Conservation (phyloP, 2,329 filamentous ascomycete species). For the Aspergillus jensenii region DNA sequence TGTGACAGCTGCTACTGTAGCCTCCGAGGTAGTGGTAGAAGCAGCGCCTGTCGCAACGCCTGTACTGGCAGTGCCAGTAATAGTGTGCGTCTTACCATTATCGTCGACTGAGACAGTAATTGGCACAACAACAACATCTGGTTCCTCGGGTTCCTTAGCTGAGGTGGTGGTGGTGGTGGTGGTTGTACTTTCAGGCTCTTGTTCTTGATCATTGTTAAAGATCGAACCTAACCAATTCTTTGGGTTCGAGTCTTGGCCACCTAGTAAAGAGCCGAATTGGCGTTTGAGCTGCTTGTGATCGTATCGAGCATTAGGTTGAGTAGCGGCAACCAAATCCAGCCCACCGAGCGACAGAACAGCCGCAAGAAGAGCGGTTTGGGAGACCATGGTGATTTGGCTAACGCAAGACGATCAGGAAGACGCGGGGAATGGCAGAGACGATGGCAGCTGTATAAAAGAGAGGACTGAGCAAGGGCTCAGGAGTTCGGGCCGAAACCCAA, state of each 20-base stretch:
- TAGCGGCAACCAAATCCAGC: constrained; percentile 33
- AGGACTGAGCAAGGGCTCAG: constrained; percentile 27
- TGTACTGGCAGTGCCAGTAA: constrained; percentile 16
- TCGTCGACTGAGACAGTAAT: constrained; percentile 23
- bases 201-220: not conserved
- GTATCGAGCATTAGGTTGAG: constrained; percentile 29
- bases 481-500: constrained; percentile 4
- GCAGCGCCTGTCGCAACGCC: constrained; percentile 10
- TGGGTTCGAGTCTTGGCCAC: not conserved
- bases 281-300: constrained; percentile 33
- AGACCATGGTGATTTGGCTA: constrained; percentile 29
- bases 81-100: constrained; percentile 24
- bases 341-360: constrained; percentile 35
- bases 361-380: constrained; percentile 28
- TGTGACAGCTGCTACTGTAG: constrained; percentile 2
- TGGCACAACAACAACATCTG: constrained; percentile 19
- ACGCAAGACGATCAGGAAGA: constrained; percentile 9
- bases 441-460: constrained; percentile 19
- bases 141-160: not conserved
- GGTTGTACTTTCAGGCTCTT: not conserved
- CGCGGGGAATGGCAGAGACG: constrained; percentile 8
- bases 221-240: constrained; percentile 4
- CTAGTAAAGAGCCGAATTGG: constrained; percentile 10
- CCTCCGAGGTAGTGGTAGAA: constrained; percentile 14
- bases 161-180: not conserved